Percentiles rank a stretch among this genome's conserved stretches.
phyloP scores from a whole-genome alignment of 441 rosid genomes.

The Jatropha multifida region DNA sequence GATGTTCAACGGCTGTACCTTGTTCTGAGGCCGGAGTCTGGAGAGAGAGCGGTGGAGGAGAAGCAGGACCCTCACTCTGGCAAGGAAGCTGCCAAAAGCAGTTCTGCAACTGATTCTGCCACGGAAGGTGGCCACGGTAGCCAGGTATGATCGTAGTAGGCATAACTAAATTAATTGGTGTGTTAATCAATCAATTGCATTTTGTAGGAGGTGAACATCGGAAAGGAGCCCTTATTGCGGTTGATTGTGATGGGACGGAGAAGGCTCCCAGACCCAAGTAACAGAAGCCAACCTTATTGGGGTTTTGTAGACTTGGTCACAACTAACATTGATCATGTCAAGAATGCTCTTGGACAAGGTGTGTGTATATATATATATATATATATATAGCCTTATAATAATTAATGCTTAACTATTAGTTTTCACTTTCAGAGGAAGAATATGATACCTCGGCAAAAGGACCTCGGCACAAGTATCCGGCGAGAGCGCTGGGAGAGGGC shows the following conservation, averaged over 20 bases:
- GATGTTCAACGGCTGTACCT: constrained; percentile 68
- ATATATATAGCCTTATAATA: background rate
- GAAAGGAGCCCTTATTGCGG: constrained; percentile 46
- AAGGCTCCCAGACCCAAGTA: constrained; percentile 62
- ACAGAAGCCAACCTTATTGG: constrained; percentile 61
- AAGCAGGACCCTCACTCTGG: constrained; percentile 62
- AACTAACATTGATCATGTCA: constrained; percentile 47
- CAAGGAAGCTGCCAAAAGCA: constrained; percentile 39
- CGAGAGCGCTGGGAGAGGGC: constrained; percentile 68
- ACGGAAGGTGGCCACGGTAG: constrained; percentile 52
- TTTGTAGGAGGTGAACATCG: constrained; percentile 45
- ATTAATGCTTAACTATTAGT: background rate
- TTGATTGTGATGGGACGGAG: constrained; percentile 68
- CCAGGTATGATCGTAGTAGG: constrained; percentile 30
- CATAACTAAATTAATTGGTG: too few species aligned
- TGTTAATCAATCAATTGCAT: too few species aligned
- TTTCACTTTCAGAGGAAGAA: constrained; percentile 48
- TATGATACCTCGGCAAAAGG: constrained; percentile 66
- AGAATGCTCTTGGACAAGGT: constrained; percentile 61
- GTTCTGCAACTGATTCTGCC: constrained; percentile 10
- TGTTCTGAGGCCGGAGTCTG: constrained; percentile 60
- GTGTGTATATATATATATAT: too few species aligned
- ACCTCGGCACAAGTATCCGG: constrained; percentile 41
- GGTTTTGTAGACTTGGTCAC: constrained; percentile 79
- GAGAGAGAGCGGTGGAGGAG: constrained; percentile 46